phyloP scores from a whole-genome alignment of 1,284 basidiomycete genomes.

The Irpex rosettiformis region DNA sequence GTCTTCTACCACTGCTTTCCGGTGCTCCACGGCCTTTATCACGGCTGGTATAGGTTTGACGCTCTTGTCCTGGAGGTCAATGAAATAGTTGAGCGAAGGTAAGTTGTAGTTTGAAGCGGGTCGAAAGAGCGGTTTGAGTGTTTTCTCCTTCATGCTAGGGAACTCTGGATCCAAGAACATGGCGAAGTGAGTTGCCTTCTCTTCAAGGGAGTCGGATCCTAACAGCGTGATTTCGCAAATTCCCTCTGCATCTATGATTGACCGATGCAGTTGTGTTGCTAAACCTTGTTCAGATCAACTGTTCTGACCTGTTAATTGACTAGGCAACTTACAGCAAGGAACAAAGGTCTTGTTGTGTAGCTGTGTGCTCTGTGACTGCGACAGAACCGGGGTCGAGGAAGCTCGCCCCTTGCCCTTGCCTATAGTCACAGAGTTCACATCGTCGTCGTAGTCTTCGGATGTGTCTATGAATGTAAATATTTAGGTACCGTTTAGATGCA shows the following conservation, averaged over 20 bases:
- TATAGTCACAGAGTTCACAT: neutral
- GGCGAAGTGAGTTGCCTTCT: neutral
- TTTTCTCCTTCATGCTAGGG: neutral
- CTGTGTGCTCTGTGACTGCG: neutral
- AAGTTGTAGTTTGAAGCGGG: neutral
- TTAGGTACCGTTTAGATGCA: neutral
- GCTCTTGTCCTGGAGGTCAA: neutral
- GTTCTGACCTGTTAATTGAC: neutral
- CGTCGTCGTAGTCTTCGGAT: neutral
- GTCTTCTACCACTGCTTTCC: neutral
- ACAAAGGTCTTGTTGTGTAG: neutral
- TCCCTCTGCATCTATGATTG: neutral
- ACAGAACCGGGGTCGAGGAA: neutral
- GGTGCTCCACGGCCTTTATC: neutral
- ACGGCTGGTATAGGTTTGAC: neutral
- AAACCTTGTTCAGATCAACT: neutral
- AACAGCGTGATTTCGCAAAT: neutral
- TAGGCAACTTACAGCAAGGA: neutral
- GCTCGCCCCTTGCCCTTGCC: neutral
- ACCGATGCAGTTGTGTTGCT: neutral
- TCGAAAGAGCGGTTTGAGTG: neutral
- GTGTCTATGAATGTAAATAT: neutral
- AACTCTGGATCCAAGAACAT: neutral
- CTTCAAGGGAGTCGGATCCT: neutral
- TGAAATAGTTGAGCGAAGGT: neutral